Evolutionary conservation across 2,329 filamentous ascomycete species (phyloP), one percentile per base, ranked within the genome.

Genomic region (Penicillium crustosum): DNA sequence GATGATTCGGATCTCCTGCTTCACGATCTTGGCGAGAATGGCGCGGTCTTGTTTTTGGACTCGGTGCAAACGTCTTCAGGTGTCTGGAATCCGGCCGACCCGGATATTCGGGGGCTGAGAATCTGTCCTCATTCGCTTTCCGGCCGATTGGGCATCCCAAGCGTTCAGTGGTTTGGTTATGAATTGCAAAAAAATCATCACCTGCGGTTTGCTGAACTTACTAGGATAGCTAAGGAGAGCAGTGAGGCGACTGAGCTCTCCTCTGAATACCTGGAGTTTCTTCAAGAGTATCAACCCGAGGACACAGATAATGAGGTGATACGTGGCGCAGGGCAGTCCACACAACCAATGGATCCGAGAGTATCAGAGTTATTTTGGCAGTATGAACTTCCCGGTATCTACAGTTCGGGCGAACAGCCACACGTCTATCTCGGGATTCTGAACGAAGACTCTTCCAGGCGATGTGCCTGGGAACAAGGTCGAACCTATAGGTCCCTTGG

Each of bases 1-100:
- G 87, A 86, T n/a, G 93, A 97, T 68, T 95, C 92, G 0, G 93
- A 97, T 69, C 80, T 97, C 9, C 78, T 96, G 0, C 81, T 93
- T 0, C 87, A 93, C 69, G 82, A 91, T 57, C 80, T 93, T 9
- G 88, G 87, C 0, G 49, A 69, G 0, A 62, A 81, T 1, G 88
- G 88, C 0, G 78, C 80, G 1, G 85, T 96, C 0, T 78, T 86
- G 0, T 87, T 93, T 56, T 82, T 96, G 31, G 80, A 82, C 55
- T 88, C 91, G 48, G 72, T 93, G 1, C 79, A 84, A 35, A 55
- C 72, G 12, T 57, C 60, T 9, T 53, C 61, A 1, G 55, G 59
- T 29, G 36, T 62, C 1, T 38, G 55, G n/a, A 19, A 64, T 27
- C 49, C 63, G 44, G 19, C 58, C 25, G 41, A 60, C 17, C 50